These are phyloP conservation scores for Cladorrhinum sp. DNA, from an alignment of 2,329 filamentous ascomycete genomes.

Conservation along the genomic window DNA sequence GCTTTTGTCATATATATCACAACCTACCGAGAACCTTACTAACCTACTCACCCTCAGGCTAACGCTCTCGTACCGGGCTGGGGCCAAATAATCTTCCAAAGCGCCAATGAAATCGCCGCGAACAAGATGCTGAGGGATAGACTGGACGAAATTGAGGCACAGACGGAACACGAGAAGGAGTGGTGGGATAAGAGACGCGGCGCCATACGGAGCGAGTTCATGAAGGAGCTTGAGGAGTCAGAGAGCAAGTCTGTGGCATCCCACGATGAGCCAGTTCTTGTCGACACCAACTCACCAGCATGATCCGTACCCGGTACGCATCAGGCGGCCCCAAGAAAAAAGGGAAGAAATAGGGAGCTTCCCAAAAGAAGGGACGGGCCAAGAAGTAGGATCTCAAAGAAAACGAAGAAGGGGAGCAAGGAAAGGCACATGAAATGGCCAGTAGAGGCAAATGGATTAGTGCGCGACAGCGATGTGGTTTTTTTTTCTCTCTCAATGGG, in stretches of 20 bases:
- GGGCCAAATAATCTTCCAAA: conserved; percentile 96
- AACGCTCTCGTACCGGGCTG: conserved; percentile 86
- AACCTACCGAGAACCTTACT: neutral
- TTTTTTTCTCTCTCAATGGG: neutral
- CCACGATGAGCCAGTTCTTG: conserved; percentile 69
- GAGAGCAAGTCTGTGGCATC: conserved; percentile 28
- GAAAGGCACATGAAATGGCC: neutral
- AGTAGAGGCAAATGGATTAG: neutral
- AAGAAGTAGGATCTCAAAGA: conserved; percentile 52
- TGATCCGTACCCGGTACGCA: conserved; percentile 32
- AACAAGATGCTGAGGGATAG: conserved; percentile 74
- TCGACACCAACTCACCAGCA: conserved; percentile 54
- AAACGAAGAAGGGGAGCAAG: neutral
- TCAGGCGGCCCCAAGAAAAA: conserved; percentile 59
- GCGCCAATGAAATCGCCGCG: conserved; percentile 90
- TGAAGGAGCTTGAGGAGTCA: conserved; percentile 69
- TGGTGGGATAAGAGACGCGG: conserved; percentile 89
- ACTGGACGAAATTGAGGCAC: conserved; percentile 70
- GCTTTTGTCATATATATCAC: neutral
- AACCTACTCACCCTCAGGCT: conserved; percentile 55
- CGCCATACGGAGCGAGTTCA: conserved; percentile 70
- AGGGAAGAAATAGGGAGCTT: conserved; percentile 52
- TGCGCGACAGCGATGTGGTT: neutral
- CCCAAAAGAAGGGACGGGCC: conserved; percentile 52
- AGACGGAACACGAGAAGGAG: conserved; percentile 70